Conservation (phyloP, 2,329 filamentous ascomycete species). For the Alternaria postmessia region DNA sequence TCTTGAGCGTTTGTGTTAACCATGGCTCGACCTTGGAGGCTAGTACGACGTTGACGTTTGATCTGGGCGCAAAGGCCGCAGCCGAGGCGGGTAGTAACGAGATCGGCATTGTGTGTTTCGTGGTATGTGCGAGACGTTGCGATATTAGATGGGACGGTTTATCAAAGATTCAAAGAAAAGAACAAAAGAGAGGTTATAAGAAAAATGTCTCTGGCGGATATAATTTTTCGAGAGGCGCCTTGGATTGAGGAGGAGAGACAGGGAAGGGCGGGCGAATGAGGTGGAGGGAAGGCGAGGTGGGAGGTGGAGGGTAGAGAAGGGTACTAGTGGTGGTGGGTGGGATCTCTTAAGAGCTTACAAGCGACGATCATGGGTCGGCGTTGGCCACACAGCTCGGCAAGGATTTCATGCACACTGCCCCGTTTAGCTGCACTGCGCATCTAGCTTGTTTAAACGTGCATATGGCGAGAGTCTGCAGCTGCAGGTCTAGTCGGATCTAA, state of each 20-base stretch:
- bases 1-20: slow-evolving; percentile 95
- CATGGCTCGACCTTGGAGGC: slow-evolving; percentile 92
- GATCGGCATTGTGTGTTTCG: slow-evolving; percentile 75
- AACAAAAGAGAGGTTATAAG: slow-evolving; percentile 46
- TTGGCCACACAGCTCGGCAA: slow-evolving; percentile 47
- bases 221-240: slow-evolving; percentile 47
- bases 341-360: slow-evolving; percentile 49
- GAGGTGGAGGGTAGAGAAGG: slow-evolving; percentile 52
- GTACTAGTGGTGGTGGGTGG: slow-evolving; percentile 48
- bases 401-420: slow-evolving; percentile 51
- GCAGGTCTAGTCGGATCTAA: slow-evolving; percentile 49
- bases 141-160: slow-evolving; percentile 49
- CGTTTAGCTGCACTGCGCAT: slow-evolving; percentile 49
- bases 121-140: slow-evolving; percentile 41
- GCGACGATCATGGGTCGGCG: slow-evolving; percentile 46
- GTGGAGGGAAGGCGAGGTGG: slow-evolving; percentile 54
- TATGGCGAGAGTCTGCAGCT: slow-evolving; percentile 47
- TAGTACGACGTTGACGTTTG: slow-evolving; percentile 93
- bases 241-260: slow-evolving; percentile 47
- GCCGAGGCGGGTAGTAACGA: slow-evolving; percentile 94
- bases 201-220: slow-evolving; percentile 48
- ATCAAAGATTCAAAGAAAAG: slow-evolving; percentile 42
- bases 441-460: slow-evolving; percentile 49
- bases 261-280: slow-evolving; percentile 52
- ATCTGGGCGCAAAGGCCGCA: slow-evolving; percentile 92